Conservation (phyloP, 2,329 filamentous ascomycete species). For the Huntiella moniliformis region DNA sequence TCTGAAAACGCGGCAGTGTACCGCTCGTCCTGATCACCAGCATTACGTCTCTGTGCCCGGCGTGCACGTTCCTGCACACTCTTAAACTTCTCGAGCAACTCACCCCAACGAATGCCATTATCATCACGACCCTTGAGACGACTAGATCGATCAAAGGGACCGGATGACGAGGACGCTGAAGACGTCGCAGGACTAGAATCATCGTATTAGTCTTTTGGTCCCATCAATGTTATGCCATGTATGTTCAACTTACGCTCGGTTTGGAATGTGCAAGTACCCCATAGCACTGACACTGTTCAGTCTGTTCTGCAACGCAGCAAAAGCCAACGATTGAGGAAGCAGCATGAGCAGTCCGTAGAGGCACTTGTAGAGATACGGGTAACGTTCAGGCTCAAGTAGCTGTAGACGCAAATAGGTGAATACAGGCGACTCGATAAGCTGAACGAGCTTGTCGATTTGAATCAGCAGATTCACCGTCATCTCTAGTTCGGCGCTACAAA, state of each 20-base stretch:
- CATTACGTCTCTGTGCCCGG: slow-evolving; percentile 42
- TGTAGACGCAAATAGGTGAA: slow-evolving; percentile 96
- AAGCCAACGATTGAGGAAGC: slow-evolving; percentile 91
- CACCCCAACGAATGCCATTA: slow-evolving; percentile 70
- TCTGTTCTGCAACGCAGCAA: slow-evolving; percentile 88
- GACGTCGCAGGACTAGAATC: neutral
- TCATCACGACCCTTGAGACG: slow-evolving; percentile 70
- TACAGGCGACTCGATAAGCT: slow-evolving; percentile 88
- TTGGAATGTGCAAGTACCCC: slow-evolving; percentile 74
- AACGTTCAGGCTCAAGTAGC: slow-evolving; percentile 83
- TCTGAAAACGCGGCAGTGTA: slow-evolving; percentile 26
- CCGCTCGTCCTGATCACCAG: slow-evolving; percentile 32
- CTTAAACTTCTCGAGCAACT: slow-evolving; percentile 87
- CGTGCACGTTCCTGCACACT: slow-evolving; percentile 74
- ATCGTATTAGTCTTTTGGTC: neutral
- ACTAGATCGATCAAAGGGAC: slow-evolving; percentile 53
- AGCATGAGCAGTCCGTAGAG: slow-evolving; percentile 95
- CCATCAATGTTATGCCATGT: too few species aligned
- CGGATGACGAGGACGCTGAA: slow-evolving; percentile 31
- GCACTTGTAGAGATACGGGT: slow-evolving; percentile 92
- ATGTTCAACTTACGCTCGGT: slow-evolving; percentile 45
- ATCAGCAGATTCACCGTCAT: slow-evolving; percentile 99
- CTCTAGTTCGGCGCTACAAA: slow-evolving; percentile 66
- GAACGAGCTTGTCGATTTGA: slow-evolving; percentile 95
- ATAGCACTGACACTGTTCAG: slow-evolving; percentile 95